Percentiles rank a stretch among this genome's conserved stretches.
Evolutionary conservation across 2,329 filamentous ascomycete species (phyloP).

Genomic region (Tolypocladium tundrense): DNA sequence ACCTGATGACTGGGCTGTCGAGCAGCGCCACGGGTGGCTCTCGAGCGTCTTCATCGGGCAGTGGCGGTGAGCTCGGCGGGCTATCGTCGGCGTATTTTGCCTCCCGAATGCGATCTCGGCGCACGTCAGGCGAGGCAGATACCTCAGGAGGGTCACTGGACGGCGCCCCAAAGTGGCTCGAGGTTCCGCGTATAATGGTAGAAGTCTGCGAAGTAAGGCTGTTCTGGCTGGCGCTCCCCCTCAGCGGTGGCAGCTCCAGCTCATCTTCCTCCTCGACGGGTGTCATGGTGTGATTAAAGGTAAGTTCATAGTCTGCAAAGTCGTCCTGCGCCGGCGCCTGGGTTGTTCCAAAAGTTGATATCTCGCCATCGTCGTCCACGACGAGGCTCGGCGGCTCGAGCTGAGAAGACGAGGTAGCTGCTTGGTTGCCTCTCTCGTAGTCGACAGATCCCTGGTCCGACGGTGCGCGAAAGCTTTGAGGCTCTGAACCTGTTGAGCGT

Average conservation of each 20-base stretch:
- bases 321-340: neutral
- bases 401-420: neutral
- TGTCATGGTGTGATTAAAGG: constrained; percentile 8
- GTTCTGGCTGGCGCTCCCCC: constrained; percentile 15
- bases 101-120: constrained; percentile 18
- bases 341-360: neutral
- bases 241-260: constrained; percentile 24
- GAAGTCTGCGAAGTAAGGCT: constrained; percentile 27
- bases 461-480: neutral
- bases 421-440: neutral
- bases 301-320: constrained; percentile 3
- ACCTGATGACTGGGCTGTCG: constrained; percentile 33
- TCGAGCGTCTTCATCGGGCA: constrained; percentile 8
- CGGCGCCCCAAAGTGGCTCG: constrained; percentile 26
- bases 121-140: constrained; percentile 30
- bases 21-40: constrained; percentile 29
- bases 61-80: constrained; percentile 39
- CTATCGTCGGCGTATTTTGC: constrained; percentile 28
- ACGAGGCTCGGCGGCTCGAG: neutral
- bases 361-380: neutral
- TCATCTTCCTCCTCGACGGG: constrained; percentile 18
- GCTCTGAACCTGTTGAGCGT: neutral
- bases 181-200: constrained; percentile 25
- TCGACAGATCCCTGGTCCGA: neutral
- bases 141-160: constrained; percentile 33